phyloP scores from a whole-genome alignment of 1,139 yeast species.

The Candida sanyaensis region DNA sequence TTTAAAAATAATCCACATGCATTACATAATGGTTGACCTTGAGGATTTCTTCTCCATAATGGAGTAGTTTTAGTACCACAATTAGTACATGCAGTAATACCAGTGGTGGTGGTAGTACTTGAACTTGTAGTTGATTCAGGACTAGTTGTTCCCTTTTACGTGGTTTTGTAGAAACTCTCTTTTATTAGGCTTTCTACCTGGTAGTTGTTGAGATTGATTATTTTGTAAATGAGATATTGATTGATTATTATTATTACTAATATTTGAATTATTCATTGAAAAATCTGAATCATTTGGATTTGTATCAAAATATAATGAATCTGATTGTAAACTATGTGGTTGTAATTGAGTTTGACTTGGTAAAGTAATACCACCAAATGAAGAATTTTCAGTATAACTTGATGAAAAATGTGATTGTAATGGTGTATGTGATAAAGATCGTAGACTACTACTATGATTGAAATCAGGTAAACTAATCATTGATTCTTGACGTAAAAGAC shows the following conservation, averaged over 20 bases:
- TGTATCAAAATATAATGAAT: slow-evolving; percentile 10
- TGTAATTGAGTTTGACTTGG: slow-evolving; percentile 12
- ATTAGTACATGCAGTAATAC: slow-evolving; percentile 40
- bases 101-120: slow-evolving; percentile 5
- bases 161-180: slow-evolving; percentile 2
- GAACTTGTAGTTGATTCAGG: slow-evolving; percentile 5
- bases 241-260: neutral
- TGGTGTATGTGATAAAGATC: slow-evolving; percentile 9
- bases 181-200: slow-evolving; percentile 2
- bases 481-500: slow-evolving; percentile 25
- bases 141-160: slow-evolving; percentile 11
- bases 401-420: slow-evolving; percentile 3
- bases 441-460: slow-evolving; percentile 1
- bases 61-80: slow-evolving; percentile 62
- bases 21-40: slow-evolving; percentile 56
- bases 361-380: slow-evolving; percentile 7
- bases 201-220: neutral
- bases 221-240: neutral
- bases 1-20: slow-evolving; percentile 62
- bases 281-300: slow-evolving; percentile 2
- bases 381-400: slow-evolving; percentile 3
- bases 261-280: neutral
- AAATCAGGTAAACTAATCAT: slow-evolving; percentile 28
- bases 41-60: slow-evolving; percentile 58
- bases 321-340: neutral